Conservation (phyloP, 352 stramenopile species). For the Phytophthora pseudosyringae region DNA sequence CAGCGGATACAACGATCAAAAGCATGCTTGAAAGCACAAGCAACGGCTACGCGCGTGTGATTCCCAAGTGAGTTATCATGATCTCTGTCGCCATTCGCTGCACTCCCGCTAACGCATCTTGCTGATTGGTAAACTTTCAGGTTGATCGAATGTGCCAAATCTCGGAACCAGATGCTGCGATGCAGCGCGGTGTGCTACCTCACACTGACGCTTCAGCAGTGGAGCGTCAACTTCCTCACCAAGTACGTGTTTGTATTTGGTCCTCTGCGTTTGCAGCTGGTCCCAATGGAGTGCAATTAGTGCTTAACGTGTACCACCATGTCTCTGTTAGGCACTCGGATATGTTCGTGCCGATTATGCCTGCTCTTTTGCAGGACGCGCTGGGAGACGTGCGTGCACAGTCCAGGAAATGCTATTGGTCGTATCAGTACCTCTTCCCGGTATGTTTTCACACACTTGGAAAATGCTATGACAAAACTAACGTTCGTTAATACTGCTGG, state of each 20-base stretch:
- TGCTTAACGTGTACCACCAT: not conserved
- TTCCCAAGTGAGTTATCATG: slow-evolving; percentile 63
- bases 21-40: slow-evolving; percentile 79
- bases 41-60: slow-evolving; percentile 73
- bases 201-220: slow-evolving; percentile 72
- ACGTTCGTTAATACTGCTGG: slow-evolving; percentile 1
- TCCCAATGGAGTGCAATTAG: not conserved
- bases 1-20: slow-evolving; percentile 74
- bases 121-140: slow-evolving; percentile 30
- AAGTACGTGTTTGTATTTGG: slow-evolving; percentile 53
- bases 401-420: slow-evolving; percentile 83
- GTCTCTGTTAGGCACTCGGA: slow-evolving; percentile 55
- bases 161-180: slow-evolving; percentile 78
- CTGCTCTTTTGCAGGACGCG: slow-evolving; percentile 68
- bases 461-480: not conserved
- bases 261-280: slow-evolving; percentile 1
- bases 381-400: slow-evolving; percentile 77
- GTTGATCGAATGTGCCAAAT: slow-evolving; percentile 77
- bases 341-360: slow-evolving; percentile 65
- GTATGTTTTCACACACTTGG: slow-evolving; percentile 26
- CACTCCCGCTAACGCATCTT: slow-evolving; percentile 4
- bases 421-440: slow-evolving; percentile 70
- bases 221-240: slow-evolving; percentile 69
- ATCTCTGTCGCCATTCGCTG: not conserved
- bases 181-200: slow-evolving; percentile 78